These are phyloP conservation scores for Chloranthus sessilifolius DNA, from an alignment of 164 flowering plant species.

Conservation along the genomic window DNA sequence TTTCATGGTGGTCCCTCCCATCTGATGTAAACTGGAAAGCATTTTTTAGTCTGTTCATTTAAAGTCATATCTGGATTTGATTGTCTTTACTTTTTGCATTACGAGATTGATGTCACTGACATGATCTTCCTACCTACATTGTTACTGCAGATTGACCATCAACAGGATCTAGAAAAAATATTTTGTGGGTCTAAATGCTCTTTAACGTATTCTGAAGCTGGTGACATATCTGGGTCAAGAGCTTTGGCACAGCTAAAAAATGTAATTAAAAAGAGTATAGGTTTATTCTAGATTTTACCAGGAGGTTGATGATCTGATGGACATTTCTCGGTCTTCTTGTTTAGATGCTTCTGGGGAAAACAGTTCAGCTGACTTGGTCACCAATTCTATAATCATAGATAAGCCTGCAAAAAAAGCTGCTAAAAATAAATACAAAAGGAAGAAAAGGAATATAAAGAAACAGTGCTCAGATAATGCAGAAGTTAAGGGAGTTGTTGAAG, in stretches of 20 bases:
- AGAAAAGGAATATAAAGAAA: too few relatives aligned
- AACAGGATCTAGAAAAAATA: too few relatives aligned
- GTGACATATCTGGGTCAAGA: conserved; percentile 7
- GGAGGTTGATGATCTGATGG: too few relatives aligned
- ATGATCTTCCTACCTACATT: conserved; percentile 3
- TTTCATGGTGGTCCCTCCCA: neutral
- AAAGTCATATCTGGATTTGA: neutral
- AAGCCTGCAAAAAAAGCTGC: neutral
- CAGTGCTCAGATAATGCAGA: neutral
- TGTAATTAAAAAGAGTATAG: too few relatives aligned
- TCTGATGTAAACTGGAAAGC: neutral
- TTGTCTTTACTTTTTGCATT: neutral
- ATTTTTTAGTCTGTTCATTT: neutral
- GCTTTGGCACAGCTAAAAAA: conserved; percentile 2
- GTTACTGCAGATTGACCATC: conserved; percentile 5
- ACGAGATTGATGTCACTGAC: conserved; percentile 1
- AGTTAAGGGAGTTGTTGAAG: too few relatives aligned
- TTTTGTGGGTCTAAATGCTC: conserved; percentile 8
- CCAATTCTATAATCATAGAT: conserved; percentile 5
- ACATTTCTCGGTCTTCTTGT: too few relatives aligned
- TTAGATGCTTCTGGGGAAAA: too few relatives aligned
- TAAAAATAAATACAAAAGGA: conserved; percentile 12
- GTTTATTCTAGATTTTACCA: too few relatives aligned
- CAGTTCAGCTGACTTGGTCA: too few relatives aligned
- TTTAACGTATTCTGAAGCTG: conserved; percentile 11